Evolutionary conservation across 805 yeast genomes (phyloP), one percentile per base, ranked within the genome.

Genomic region (Kluyveromyces lactis): DNA sequence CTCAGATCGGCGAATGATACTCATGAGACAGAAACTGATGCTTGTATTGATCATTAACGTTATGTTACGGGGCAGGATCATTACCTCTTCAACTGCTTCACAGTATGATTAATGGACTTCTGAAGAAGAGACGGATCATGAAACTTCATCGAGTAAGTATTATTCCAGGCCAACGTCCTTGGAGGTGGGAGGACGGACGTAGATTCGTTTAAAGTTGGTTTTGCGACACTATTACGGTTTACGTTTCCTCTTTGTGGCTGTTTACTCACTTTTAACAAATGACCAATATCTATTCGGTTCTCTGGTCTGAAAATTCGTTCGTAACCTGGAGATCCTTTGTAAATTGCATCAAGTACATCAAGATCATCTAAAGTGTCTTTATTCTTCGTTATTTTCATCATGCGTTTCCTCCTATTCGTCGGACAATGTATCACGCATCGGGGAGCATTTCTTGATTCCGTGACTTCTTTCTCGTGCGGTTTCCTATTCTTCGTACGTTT

Each of bases 271-370:
- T 42, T 40, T 9, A 55, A 50, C 13, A 48, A 37, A 31, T 52
- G 56, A 4, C 58, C 60, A n/a, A 52, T 48, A 37, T 56, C 60
- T 15, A 52, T 43, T 16, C 62, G 40, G 29, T 53, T 51, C 3
- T 42, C 41, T 2, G 45, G 46, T 10, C 48, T 39, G 39, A 58
- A 59, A 5, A 57, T 52, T 26, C 55, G 53, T 19, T 51, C 48
- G 46, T 49, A 58, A 1, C 60, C 62, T 1, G 64, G 63, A 0
- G 62, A 54, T 11, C 56, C 55, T n/a, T 46, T 42, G 40, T 56
- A 58, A 28, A 56, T 23, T 21, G 43, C 43, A 9, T 41, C 31
- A 29, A 47, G 27, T 2, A 19, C 21, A 10, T 31, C 35, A 4
- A 18, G 8, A 2, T n/a, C 28, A 7, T 30, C 29, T 12, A 11